Evolutionary conservation across 2,329 filamentous ascomycete species (phyloP), one percentile per base, ranked within the genome.

Genomic region (Trichoderma sp.): DNA sequence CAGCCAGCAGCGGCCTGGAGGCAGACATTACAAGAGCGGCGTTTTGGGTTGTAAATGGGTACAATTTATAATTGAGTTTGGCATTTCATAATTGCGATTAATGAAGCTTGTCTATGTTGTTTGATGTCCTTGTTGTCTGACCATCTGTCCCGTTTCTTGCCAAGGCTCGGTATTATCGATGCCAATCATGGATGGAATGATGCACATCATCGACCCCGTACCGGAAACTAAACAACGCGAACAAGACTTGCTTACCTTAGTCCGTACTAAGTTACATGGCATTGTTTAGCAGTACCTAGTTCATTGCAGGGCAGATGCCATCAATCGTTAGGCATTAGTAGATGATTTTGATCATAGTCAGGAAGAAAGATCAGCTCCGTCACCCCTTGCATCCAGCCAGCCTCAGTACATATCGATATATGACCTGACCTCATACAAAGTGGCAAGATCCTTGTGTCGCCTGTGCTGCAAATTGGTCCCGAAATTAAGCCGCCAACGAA

Each of bases 401-500:
- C 20, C 17, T 17, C n/a, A 23, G n/a, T 53, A 23, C n/a, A 20
- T 23, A 50, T 50, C 43, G 12, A 12, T 53, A 53, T 13, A 20
- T 53, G 47, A 53, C 47, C 47, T 53, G n/a, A 53, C 47, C 20
- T 23, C n/a, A 53, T 13, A 53, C 47, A 53, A 53, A 53, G 47
- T 53, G 47, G 47, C 47, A 53, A 53, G 47, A 53, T 23, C 9
- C n/a, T 53, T 20, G 43, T 11, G 43, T n/a, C 17, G n/a, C 43
- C 17, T 36, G 34, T n/a, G 43, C 43, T 47, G 63, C 50, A 30
- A 12, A 23, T 12, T 23, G 53, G 15, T 20, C 71, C 76, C 75
- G 76, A 76, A 66, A 72, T 75, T 75, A 74, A 75, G 47, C 75
- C 75, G 75, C 71, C 68, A 71, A 66, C 76, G 30, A 17, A 32